These are phyloP conservation scores for Vinca minor DNA, from an alignment of 257 asterid species.

Conservation along the genomic window DNA sequence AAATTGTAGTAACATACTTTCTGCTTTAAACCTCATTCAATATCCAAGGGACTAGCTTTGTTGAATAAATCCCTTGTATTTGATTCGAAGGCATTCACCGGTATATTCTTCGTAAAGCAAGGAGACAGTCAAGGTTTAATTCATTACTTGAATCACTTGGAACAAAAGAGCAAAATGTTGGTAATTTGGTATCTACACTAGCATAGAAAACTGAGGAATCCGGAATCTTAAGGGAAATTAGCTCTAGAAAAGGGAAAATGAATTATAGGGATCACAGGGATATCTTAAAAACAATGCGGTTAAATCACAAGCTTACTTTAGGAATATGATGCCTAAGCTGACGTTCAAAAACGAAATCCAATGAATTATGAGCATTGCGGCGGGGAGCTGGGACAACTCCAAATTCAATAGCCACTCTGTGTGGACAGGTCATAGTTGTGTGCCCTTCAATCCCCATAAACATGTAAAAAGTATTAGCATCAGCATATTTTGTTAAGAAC, in stretches of 20 bases:
- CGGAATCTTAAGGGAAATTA: not conserved
- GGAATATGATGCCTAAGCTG: conserved; percentile 54
- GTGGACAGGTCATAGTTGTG: conserved; percentile 83
- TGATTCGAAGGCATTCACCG: not conserved
- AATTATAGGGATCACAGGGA: not conserved
- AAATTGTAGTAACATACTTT: not conserved
- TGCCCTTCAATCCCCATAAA: conserved; percentile 56
- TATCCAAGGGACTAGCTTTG: too few species aligned
- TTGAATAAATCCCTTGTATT: not conserved
- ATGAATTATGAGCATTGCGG: conserved; percentile 39
- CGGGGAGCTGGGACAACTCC: conserved; percentile 74
- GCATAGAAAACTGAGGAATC: not conserved
- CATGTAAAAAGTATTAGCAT: not conserved
- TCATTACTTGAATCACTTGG: not conserved
- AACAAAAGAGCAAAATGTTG: not conserved
- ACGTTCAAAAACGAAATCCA: conserved; percentile 77
- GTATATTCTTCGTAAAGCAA: not conserved
- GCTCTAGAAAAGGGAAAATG: not conserved
- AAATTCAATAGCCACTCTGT: conserved; percentile 71
- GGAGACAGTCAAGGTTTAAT: not conserved
- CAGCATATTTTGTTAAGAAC: not conserved
- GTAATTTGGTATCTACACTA: not conserved
- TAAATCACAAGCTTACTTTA: conserved; percentile 26
- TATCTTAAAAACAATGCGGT: not conserved
- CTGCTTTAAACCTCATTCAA: not conserved